phyloP scores from a whole-genome alignment of 2,329 filamentous ascomycete genomes.

The Dactylellina haptotyla region DNA sequence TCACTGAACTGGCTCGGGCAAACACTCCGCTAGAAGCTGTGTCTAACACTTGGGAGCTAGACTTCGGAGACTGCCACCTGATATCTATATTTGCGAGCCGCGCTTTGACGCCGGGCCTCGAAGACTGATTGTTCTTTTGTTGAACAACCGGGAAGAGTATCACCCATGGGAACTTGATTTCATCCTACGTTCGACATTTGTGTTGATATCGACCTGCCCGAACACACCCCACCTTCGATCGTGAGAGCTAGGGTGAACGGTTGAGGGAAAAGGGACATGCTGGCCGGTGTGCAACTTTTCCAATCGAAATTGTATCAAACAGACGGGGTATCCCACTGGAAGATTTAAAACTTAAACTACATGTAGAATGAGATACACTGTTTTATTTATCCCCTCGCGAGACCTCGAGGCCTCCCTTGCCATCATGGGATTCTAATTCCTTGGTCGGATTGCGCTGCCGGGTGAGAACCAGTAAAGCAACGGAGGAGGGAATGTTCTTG shows the following conservation, averaged over 20 bases:
- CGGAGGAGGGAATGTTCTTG: not conserved
- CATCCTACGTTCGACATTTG: slow-evolving; percentile 6
- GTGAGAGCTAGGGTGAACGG: not conserved
- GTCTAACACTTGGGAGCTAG: slow-evolving; percentile 1
- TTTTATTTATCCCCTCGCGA: too few relatives aligned
- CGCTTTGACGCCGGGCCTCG: slow-evolving; percentile 16
- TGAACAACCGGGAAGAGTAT: slow-evolving; percentile 1
- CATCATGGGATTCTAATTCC: not conserved
- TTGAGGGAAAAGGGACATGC: not conserved
- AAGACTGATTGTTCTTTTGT: slow-evolving; percentile 26
- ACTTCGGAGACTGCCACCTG: slow-evolving; percentile 16
- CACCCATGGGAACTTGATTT: slow-evolving; percentile 13
- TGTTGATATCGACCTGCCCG: not conserved
- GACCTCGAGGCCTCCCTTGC: too few relatives aligned
- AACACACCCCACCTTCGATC: not conserved
- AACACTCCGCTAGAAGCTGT: slow-evolving; percentile 24
- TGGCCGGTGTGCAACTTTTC: not conserved
- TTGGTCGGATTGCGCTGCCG: slow-evolving; percentile 9
- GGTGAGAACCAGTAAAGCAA: not conserved
- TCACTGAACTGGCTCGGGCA: slow-evolving; percentile 11
- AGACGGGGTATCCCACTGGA: not conserved
- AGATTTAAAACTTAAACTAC: too few relatives aligned
- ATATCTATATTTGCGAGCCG: slow-evolving; percentile 11
- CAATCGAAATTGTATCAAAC: slow-evolving; percentile 2
- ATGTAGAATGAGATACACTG: too few relatives aligned